Evolutionary conservation across 106 monocot genomes (phyloP).

Genomic region (Dendrobium huoshanense): DNA sequence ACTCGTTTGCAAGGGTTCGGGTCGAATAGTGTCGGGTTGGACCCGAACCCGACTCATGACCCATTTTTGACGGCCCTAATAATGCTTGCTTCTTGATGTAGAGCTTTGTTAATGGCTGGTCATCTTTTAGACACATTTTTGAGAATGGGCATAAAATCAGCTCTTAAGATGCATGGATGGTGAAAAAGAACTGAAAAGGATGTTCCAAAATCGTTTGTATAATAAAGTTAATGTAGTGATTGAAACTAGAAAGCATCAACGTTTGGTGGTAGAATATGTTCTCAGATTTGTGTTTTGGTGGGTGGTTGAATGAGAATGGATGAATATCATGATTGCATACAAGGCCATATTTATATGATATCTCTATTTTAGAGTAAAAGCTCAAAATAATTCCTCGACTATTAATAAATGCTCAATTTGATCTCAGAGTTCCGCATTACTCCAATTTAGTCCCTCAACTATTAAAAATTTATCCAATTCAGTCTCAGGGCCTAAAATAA

Average conservation of each 20-base stretch:
- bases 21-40: no score
- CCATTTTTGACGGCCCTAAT: neutral
- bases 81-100: neutral
- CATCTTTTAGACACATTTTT: neutral
- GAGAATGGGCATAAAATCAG: conserved; percentile 1
- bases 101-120: neutral
- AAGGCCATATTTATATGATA: neutral
- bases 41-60: no score
- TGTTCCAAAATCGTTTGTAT: neutral
- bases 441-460: no score
- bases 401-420: no score
- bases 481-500: no score
- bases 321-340: neutral
- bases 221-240: neutral
- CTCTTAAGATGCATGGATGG: neutral
- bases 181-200: neutral
- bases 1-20: no score
- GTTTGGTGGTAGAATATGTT: neutral
- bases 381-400: no score
- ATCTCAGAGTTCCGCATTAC: no score
- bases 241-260: neutral
- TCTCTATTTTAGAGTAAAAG: no score
- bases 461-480: no score
- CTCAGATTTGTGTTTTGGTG: neutral
- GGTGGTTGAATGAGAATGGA: neutral